Conservation (phyloP, 257 asterid genomes). For the Nicotiana paniculata region DNA sequence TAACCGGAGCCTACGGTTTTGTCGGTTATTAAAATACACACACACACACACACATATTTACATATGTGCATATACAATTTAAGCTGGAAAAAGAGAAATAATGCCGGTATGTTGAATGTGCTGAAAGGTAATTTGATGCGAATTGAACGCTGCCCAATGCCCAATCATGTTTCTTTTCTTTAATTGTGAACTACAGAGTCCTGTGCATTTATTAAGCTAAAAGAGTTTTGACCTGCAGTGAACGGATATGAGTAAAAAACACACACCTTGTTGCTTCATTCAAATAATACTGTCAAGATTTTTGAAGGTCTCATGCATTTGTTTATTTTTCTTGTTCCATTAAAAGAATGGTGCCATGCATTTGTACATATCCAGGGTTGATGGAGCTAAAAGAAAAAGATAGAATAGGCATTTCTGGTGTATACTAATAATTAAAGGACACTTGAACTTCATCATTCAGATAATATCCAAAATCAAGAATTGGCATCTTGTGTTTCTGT, state of each 20-base stretch:
- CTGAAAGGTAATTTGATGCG: not conserved
- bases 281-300: not conserved
- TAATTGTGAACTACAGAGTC: not conserved
- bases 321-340: not conserved
- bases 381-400: not conserved
- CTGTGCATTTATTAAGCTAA: not conserved
- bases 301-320: not conserved
- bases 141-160: not conserved
- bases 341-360: not conserved
- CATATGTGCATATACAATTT: not conserved
- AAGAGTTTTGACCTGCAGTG: not conserved
- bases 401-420: not conserved
- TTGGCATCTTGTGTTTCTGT: not conserved
- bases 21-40: not conserved
- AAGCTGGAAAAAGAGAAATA: not conserved
- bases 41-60: not conserved
- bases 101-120: not conserved
- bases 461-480: not conserved
- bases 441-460: conserved; percentile 3
- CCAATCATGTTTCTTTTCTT: not conserved
- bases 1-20: not conserved
- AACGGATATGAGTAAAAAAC: not conserved
- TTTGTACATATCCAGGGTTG: not conserved
- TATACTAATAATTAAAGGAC: not conserved
- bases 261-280: not conserved